Conservation (phyloP, 1,284 basidiomycete genomes). For the Wallemia hederae region DNA sequence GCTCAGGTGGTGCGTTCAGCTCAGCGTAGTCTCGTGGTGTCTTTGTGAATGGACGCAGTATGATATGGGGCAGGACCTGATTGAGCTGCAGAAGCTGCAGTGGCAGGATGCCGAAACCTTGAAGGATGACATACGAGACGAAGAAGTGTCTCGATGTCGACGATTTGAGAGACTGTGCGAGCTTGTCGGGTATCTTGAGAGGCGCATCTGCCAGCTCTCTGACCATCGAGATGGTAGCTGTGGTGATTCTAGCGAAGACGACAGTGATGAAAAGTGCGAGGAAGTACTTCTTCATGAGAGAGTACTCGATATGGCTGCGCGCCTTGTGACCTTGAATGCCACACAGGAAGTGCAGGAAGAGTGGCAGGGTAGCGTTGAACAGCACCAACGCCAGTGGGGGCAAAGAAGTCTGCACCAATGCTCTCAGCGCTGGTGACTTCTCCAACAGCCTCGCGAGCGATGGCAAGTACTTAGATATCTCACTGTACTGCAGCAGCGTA, state of each 20-base stretch:
- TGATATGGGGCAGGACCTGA: slow-evolving; percentile 40
- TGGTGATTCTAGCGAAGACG: slow-evolving; percentile 78
- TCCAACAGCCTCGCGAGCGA: slow-evolving; percentile 51
- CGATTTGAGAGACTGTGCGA: slow-evolving; percentile 47
- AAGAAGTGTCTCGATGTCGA: slow-evolving; percentile 44
- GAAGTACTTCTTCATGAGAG: slow-evolving; percentile 79
- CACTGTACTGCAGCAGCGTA: slow-evolving; percentile 56
- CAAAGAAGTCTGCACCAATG: slow-evolving; percentile 71
- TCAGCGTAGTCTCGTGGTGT: slow-evolving; percentile 84
- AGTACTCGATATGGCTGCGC: slow-evolving; percentile 73
- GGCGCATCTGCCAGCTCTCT: slow-evolving; percentile 63
- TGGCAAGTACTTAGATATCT: slow-evolving; percentile 65
- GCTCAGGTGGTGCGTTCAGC: slow-evolving; percentile 84
- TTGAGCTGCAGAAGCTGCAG: slow-evolving; percentile 71
- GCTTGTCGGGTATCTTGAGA: slow-evolving; percentile 56
- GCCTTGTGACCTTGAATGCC: slow-evolving; percentile 69
- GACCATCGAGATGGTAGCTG: slow-evolving; percentile 61
- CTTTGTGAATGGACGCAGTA: slow-evolving; percentile 42
- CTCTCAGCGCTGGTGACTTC: slow-evolving; percentile 42
- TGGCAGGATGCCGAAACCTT: slow-evolving; percentile 79
- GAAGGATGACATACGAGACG: slow-evolving; percentile 76
- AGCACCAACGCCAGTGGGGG: slow-evolving; percentile 67
- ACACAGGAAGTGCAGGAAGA: slow-evolving; percentile 60
- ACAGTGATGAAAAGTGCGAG: slow-evolving; percentile 80
- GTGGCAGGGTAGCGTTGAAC: slow-evolving; percentile 66